Conservation (phyloP, 495 filamentous ascomycete genomes). For the Aspergillus leporis region DNA sequence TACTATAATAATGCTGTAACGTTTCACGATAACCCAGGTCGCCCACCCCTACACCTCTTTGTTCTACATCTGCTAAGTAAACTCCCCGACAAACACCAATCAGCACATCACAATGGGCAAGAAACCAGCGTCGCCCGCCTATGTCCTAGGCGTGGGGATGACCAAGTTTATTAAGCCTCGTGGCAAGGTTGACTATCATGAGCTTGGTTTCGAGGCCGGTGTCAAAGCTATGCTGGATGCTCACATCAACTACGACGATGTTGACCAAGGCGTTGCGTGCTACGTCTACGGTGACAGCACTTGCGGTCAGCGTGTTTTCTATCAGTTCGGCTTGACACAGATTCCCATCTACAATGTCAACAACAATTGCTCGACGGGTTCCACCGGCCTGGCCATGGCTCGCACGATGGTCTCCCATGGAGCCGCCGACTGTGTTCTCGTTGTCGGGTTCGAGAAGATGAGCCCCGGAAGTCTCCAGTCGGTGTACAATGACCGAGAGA, state of each 20-base stretch:
- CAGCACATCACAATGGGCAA: conserved; percentile 46
- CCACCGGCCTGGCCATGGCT: conserved; percentile 83
- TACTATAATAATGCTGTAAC: background rate
- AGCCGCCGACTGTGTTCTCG: conserved; percentile 80
- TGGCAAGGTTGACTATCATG: conserved; percentile 66
- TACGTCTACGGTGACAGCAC: conserved; percentile 97
- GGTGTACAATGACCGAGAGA: conserved; percentile 77
- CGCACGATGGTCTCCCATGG: conserved; percentile 78
- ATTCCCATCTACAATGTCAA: conserved; percentile 98
- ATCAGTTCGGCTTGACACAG: conserved; percentile 95
- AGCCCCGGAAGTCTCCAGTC: conserved; percentile 79
- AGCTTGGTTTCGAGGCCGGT: conserved; percentile 92
- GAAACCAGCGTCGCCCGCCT: conserved; percentile 58
- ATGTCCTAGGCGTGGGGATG: conserved; percentile 96
- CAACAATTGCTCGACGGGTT: conserved; percentile 97
- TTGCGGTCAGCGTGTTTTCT: conserved; percentile 95
- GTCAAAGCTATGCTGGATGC: conserved; percentile 96
- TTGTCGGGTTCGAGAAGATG: conserved; percentile 99
- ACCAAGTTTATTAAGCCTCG: conserved; percentile 99
- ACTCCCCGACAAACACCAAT: background rate
- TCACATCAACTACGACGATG: conserved; percentile 93
- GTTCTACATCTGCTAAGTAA: background rate
- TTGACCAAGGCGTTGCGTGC: conserved; percentile 94
- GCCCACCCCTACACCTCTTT: background rate
- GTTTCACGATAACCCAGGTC: background rate